Evolutionary conservation across 352 stramenopile species (phyloP), one percentile per base, ranked within the genome.

Genomic region (Globisporangium recalcitrans): DNA sequence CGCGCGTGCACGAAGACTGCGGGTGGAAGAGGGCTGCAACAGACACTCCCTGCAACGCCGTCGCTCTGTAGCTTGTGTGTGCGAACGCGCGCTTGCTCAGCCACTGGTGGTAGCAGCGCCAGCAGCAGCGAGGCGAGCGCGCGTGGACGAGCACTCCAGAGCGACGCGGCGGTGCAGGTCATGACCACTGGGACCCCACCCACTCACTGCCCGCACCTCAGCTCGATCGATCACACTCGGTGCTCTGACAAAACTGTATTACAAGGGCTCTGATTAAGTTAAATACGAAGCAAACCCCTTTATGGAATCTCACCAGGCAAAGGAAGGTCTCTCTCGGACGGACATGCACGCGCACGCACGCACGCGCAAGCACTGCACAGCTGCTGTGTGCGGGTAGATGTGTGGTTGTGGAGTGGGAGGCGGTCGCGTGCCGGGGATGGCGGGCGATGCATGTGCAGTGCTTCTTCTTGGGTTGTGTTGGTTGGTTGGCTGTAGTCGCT

Each of bases 211-310:
- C 36, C 36, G 36, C 14, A 44, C 3, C 29, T 26, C 51, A 31
- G 27, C 24, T 40, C 60, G 60, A 51, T n/a, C 59, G 42, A 27
- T 34, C 52, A 60, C 52, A 49, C 49, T 8, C 49, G 27, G 40
- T 53, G 60, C 60, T 54, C 60, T 52, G 42, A 46, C 60, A 53
- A 60, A 58, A 52, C 38, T 65, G 60, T 65, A 65, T 65, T 65
- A 52, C 38, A 22, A 52, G 42, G 10, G 51, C 21, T 31, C 48
- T 54, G 31, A 31, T 47, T 40, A 32, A 42, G 14, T 42, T 65
- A 65, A 65, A 65, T 65, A 65, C 24, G 40, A 52, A 59, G 49
- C 57, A 55, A 42, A 56, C 46, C 44, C 44, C 47, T 51, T 32
- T 57, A 10, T 47, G 26, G 46, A 49, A 26, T 54, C 48, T 49